These are phyloP conservation scores for Xylariales sp. DNA, from an alignment of 2,329 filamentous ascomycete genomes.

Conservation along the genomic window DNA sequence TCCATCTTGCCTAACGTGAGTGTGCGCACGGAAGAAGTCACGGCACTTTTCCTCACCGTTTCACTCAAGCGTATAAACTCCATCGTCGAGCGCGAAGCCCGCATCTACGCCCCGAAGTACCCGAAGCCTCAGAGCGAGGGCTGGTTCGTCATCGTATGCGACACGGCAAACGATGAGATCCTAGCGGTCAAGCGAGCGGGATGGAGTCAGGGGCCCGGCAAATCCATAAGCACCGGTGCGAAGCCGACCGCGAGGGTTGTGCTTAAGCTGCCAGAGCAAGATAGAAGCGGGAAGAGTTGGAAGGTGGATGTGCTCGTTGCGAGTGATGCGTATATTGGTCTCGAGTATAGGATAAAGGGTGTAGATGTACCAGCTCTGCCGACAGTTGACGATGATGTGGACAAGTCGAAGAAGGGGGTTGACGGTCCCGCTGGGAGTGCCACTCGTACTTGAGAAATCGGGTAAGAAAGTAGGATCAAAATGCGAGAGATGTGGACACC, in stretches of 20 bases:
- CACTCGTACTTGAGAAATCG: no score
- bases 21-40: constrained; percentile 57
- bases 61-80: constrained; percentile 63
- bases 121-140: constrained; percentile 94
- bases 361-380: constrained; percentile 49
- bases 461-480: no score
- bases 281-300: constrained; percentile 40
- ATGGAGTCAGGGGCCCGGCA: constrained; percentile 48
- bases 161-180: constrained; percentile 66
- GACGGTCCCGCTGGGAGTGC: background rate
- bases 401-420: constrained; percentile 35
- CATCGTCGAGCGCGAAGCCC: constrained; percentile 58
- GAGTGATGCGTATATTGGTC: constrained; percentile 82
- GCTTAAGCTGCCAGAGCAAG: constrained; percentile 55
- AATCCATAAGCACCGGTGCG: constrained; percentile 33
- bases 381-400: constrained; percentile 42
- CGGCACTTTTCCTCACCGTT: constrained; percentile 59
- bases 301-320: constrained; percentile 71
- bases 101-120: constrained; percentile 83
- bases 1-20: constrained; percentile 65
- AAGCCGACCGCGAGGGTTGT: constrained; percentile 49
- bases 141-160: constrained; percentile 79
- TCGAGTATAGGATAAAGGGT: constrained; percentile 50
- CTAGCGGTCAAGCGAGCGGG: constrained; percentile 80
- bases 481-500: no score